Evolutionary conservation across 495 filamentous ascomycete species (phyloP).

Genomic region (Neurospora tetrasperma): DNA sequence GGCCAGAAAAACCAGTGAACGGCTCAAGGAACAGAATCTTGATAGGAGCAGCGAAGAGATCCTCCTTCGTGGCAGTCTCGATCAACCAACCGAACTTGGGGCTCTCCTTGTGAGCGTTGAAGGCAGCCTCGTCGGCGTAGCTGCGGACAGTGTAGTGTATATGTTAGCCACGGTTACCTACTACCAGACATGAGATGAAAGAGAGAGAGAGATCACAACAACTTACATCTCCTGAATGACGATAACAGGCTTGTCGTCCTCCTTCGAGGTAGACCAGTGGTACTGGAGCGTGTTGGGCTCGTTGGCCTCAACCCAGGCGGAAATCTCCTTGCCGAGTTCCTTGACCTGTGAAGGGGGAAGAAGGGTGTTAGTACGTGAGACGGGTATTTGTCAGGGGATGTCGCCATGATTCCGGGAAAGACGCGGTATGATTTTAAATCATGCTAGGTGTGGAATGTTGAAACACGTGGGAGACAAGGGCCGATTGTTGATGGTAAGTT

Average conservation of each 20-base stretch:
- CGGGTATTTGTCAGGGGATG: neutral
- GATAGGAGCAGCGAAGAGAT: conserved; percentile 7
- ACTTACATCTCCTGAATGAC: conserved; percentile 17
- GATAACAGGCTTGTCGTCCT: conserved; percentile 12
- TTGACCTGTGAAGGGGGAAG: conserved; percentile 5
- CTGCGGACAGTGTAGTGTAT: neutral
- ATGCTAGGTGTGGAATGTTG: neutral
- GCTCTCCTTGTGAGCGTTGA: conserved; percentile 12
- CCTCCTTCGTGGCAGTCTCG: conserved; percentile 10
- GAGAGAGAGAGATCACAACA: neutral
- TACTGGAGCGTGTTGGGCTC: conserved; percentile 18
- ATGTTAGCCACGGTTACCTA: neutral
- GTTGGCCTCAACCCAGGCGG: conserved; percentile 12
- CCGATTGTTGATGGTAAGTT: neutral
- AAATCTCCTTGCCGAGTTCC: conserved; percentile 9
- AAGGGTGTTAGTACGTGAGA: neutral
- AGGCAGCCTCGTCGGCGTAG: conserved; percentile 15
- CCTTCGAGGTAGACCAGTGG: conserved; percentile 13
- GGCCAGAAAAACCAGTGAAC: conserved; percentile 4
- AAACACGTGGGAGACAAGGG: neutral
- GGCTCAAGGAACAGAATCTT: conserved; percentile 9
- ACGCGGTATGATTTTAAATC: neutral
- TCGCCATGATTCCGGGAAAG: neutral
- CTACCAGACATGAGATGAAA: no score
- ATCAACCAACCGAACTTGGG: conserved; percentile 12